phyloP scores from a whole-genome alignment of 2,329 filamentous ascomycete genomes.

The Ploettnerulaceae sp. region DNA sequence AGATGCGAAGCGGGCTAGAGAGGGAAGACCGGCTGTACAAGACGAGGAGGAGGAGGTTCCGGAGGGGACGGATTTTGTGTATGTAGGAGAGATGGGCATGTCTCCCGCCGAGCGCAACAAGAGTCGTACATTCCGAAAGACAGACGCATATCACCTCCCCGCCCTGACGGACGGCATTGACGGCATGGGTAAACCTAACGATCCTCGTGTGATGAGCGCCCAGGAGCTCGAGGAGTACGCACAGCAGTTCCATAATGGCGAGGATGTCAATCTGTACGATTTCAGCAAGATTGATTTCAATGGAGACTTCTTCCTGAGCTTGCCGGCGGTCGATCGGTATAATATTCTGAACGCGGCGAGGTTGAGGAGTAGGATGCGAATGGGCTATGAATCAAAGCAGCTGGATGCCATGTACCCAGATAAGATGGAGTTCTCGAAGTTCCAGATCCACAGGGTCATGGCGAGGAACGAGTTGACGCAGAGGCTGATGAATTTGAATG shows the following conservation, averaged over 20 bases:
- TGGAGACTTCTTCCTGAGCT: constrained; percentile 86
- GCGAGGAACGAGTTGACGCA: constrained; percentile 95
- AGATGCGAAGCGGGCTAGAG: constrained; percentile 34
- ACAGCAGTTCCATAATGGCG: constrained; percentile 82
- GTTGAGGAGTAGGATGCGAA: constrained; percentile 78
- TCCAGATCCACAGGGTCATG: constrained; percentile 90
- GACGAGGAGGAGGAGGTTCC: constrained; percentile 65
- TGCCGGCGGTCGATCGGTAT: constrained; percentile 87
- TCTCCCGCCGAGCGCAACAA: constrained; percentile 68
- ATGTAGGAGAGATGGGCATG: constrained; percentile 87
- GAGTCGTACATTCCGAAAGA: constrained; percentile 77
- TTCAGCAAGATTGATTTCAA: constrained; percentile 99
- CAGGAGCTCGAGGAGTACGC: constrained; percentile 94
- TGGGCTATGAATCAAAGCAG: constrained; percentile 96
- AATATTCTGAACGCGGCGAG: constrained; percentile 96
- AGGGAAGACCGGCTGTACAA: constrained; percentile 38
- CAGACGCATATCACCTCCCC: constrained; percentile 92
- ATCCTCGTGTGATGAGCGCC: constrained; percentile 92
- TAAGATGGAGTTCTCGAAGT: constrained; percentile 92
- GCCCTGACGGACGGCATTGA: constrained; percentile 74
- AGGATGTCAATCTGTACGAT: constrained; percentile 89
- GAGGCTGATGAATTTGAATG: constrained; percentile 87
- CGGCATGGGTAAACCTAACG: constrained; percentile 83
- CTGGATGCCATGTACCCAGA: constrained; percentile 95
- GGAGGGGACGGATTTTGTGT: constrained; percentile 66